phyloP scores from a whole-genome alignment of 1,139 yeast species.

The Tardiomyces digboiensis region DNA sequence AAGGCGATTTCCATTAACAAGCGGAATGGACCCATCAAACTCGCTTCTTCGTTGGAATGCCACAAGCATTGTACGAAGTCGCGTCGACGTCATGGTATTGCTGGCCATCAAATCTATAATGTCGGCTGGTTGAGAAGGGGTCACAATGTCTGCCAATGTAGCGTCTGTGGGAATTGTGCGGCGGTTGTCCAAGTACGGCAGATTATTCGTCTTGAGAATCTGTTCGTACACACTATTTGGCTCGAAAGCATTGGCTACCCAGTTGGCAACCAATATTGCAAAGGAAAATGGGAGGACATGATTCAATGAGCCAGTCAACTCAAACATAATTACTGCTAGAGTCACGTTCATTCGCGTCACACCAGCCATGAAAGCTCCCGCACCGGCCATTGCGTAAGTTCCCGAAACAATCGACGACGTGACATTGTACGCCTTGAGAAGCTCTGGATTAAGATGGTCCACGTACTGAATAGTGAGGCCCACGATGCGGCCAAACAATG shows the following conservation, averaged over 20 bases:
- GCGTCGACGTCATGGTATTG: constrained; percentile 28
- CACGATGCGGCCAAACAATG: constrained; percentile 81
- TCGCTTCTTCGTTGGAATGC: constrained; percentile 36
- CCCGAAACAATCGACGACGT: constrained; percentile 66
- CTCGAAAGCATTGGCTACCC: constrained; percentile 68
- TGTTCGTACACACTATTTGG: constrained; percentile 91
- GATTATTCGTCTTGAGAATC: constrained; percentile 82
- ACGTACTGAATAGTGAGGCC: constrained; percentile 61
- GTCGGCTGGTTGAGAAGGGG: constrained; percentile 17
- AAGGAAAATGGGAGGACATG: constrained; percentile 96
- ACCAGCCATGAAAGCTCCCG: constrained; percentile 93
- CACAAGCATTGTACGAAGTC: constrained; percentile 30
- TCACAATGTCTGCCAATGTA: constrained; percentile 38
- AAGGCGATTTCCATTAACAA: constrained; percentile 28
- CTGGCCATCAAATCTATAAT: constrained; percentile 34
- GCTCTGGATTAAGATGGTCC: constrained; percentile 35
- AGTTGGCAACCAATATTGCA: constrained; percentile 83
- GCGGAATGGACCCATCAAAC: constrained; percentile 48
- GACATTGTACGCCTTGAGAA: constrained; percentile 38
- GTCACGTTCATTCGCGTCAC: constrained; percentile 89
- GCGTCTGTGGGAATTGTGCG: constrained; percentile 29
- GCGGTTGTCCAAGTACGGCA: constrained; percentile 52
- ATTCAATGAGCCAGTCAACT: constrained; percentile 85
- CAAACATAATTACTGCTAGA: constrained; percentile 97
- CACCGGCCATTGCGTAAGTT: constrained; percentile 91